A percentile compares a stretch with the other conserved stretches of the same genome.
These are phyloP conservation scores for Talaromyces thailandensis DNA, from an alignment of 495 filamentous ascomycete species.

Conservation along the genomic window DNA sequence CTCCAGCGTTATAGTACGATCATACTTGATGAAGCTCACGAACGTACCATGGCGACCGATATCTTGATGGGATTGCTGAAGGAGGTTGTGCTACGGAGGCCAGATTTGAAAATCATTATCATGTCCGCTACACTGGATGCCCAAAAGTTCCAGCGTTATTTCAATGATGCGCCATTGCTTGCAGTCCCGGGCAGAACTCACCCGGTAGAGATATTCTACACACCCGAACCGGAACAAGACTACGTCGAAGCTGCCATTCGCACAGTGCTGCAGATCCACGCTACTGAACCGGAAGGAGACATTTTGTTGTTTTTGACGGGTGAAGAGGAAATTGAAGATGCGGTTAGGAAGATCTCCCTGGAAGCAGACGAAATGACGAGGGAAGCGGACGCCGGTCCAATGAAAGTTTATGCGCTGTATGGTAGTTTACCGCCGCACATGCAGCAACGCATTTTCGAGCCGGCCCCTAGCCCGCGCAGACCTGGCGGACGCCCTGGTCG, in stretches of 20 bases:
- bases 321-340: slow-evolving; percentile 98
- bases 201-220: slow-evolving; percentile 98
- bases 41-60: slow-evolving; percentile 90
- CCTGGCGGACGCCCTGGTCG: slow-evolving; percentile 77
- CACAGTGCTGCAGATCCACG: slow-evolving; percentile 94
- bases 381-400: slow-evolving; percentile 81
- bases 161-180: slow-evolving; percentile 85
- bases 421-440: slow-evolving; percentile 84
- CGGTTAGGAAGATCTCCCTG: slow-evolving; percentile 77
- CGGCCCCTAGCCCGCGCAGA: slow-evolving; percentile 62
- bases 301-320: slow-evolving; percentile 95
- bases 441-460: slow-evolving; percentile 92
- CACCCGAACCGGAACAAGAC: slow-evolving; percentile 89
- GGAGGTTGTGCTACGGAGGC: slow-evolving; percentile 65
- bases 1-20: slow-evolving; percentile 91
- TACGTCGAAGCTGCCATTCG: slow-evolving; percentile 93
- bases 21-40: slow-evolving; percentile 97
- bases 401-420: slow-evolving; percentile 89
- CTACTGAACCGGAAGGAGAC: slow-evolving; percentile 84
- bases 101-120: slow-evolving; percentile 92
- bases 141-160: slow-evolving; percentile 97
- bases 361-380: slow-evolving; percentile 86
- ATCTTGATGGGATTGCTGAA: slow-evolving; percentile 94
- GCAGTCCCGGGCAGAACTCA: slow-evolving; percentile 94
- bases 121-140: slow-evolving; percentile 98